These are phyloP conservation scores for Chlamydomonas asymmetrica DNA, from an alignment of 139 green algal species.

Conservation along the genomic window DNA sequence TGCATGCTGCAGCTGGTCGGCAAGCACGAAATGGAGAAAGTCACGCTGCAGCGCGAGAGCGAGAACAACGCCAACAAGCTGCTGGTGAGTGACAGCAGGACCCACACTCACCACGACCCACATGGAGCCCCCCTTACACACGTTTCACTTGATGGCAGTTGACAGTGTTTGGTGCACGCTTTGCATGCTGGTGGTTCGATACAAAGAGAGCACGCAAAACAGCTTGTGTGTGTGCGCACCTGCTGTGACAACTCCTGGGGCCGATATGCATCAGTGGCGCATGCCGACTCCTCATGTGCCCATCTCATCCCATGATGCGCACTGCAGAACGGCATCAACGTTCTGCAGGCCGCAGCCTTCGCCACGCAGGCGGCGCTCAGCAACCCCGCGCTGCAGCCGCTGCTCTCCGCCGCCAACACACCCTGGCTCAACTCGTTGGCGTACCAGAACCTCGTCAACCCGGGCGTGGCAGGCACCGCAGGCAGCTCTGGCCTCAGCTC, in stretches of 20 bases:
- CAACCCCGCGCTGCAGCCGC: slow-evolving; percentile 37
- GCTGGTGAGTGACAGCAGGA: slow-evolving; percentile 46
- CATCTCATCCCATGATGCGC: too few species aligned
- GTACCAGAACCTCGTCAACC: too few species aligned
- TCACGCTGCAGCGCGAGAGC: slow-evolving; percentile 58
- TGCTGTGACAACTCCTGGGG: neutral
- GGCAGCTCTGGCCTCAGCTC: too few species aligned
- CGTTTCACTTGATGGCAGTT: neutral
- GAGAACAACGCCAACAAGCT: slow-evolving; percentile 38
- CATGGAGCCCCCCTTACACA: too few species aligned
- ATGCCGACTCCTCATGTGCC: too few species aligned
- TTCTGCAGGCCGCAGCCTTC: slow-evolving; percentile 43
- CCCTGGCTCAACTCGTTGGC: slow-evolving; percentile 33
- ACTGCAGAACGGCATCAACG: slow-evolving; percentile 41
- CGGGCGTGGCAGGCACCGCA: too few species aligned
- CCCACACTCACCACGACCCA: too few species aligned
- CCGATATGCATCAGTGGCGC: too few species aligned
- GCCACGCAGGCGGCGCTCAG: slow-evolving; percentile 45
- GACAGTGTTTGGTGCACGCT: too few species aligned
- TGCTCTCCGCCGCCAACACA: slow-evolving; percentile 24
- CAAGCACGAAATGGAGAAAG: slow-evolving; percentile 71
- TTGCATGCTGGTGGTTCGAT: too few species aligned
- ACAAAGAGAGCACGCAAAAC: too few species aligned
- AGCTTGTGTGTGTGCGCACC: too few species aligned
- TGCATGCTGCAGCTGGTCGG: slow-evolving; percentile 77